These are phyloP conservation scores for Angomonas ambiguus DNA, from an alignment of 208 protist species.

Conservation along the genomic window DNA sequence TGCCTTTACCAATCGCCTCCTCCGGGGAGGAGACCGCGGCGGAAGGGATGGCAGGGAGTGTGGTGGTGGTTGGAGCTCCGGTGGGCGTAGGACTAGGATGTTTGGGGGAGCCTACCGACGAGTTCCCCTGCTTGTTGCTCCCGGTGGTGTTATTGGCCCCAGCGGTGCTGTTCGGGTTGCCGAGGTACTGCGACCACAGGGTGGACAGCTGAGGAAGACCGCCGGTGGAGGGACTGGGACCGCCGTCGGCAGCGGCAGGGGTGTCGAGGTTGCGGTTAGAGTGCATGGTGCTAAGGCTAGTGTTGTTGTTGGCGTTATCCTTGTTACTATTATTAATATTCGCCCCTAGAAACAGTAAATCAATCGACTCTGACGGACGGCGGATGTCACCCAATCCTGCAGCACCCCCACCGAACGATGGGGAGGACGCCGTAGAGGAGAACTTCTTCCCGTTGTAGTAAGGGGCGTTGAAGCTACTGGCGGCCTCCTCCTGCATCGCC, in stretches of 20 bases:
- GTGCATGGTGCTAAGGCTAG: neutral
- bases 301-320: neutral
- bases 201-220: neutral
- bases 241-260: neutral
- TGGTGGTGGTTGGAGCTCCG: too few relatives aligned
- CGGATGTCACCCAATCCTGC: slow-evolving; percentile 3
- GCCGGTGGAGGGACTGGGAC: neutral
- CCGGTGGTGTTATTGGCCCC: neutral
- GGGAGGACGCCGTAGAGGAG: neutral
- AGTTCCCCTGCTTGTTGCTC: too few relatives aligned
- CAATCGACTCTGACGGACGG: neutral
- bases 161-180: neutral
- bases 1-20: neutral
- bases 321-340: neutral
- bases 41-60: too few relatives aligned
- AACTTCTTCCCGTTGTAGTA: neutral
- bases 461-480: too few relatives aligned
- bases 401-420: neutral
- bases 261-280: neutral
- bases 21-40: too few relatives aligned
- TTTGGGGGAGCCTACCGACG: too few relatives aligned
- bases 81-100: too few relatives aligned
- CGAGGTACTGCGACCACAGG: neutral
- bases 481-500: too few relatives aligned
- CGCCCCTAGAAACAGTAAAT: neutral